A percentile compares a stretch with the other conserved stretches of the same genome.
Conservation (phyloP, 2,329 filamentous ascomycete species). For the Fusarium tuaranense region DNA sequence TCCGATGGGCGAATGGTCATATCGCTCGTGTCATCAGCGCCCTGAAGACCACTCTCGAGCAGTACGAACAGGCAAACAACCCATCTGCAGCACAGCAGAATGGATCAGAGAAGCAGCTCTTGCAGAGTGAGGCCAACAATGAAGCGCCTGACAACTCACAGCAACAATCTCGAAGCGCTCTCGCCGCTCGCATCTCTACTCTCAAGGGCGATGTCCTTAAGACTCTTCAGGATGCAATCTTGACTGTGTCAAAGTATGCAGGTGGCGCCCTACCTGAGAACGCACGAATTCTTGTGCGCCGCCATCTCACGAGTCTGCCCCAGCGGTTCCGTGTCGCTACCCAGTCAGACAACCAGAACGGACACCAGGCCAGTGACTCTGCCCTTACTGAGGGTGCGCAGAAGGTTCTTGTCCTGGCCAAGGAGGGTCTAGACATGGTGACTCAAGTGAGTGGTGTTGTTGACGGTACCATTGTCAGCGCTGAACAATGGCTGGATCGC, state of each 20-base stretch:
- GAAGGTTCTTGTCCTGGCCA: slow-evolving; percentile 85
- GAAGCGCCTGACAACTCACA: slow-evolving; percentile 21
- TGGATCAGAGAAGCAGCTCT: slow-evolving; percentile 17
- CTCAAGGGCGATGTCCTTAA: slow-evolving; percentile 80
- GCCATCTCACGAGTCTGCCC: slow-evolving; percentile 86
- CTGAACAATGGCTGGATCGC: slow-evolving; percentile 90
- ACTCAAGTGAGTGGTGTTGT: slow-evolving; percentile 88
- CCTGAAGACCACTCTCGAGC: slow-evolving; percentile 80
- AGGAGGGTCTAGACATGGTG: slow-evolving; percentile 95
- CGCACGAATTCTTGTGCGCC: slow-evolving; percentile 83
- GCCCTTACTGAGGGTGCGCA: slow-evolving; percentile 70
- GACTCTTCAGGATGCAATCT: slow-evolving; percentile 83
- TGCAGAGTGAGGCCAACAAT: slow-evolving; percentile 6
- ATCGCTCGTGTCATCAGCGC: slow-evolving; percentile 81
- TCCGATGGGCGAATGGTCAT: slow-evolving; percentile 85
- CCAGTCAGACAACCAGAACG: slow-evolving; percentile 52
- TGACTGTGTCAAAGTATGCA: slow-evolving; percentile 88
- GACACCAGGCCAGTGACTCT: slow-evolving; percentile 51
- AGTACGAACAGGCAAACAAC: slow-evolving; percentile 75
- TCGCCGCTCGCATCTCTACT: slow-evolving; percentile 73
- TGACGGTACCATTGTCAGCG: slow-evolving; percentile 88
- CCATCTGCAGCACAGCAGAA: slow-evolving; percentile 16
- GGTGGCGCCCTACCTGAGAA: slow-evolving; percentile 94
- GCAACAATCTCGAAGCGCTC: slow-evolving; percentile 53
- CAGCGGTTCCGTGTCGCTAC: slow-evolving; percentile 83